phyloP scores from a whole-genome alignment of 2,329 filamentous ascomycete genomes.

The Penicillium sp. region DNA sequence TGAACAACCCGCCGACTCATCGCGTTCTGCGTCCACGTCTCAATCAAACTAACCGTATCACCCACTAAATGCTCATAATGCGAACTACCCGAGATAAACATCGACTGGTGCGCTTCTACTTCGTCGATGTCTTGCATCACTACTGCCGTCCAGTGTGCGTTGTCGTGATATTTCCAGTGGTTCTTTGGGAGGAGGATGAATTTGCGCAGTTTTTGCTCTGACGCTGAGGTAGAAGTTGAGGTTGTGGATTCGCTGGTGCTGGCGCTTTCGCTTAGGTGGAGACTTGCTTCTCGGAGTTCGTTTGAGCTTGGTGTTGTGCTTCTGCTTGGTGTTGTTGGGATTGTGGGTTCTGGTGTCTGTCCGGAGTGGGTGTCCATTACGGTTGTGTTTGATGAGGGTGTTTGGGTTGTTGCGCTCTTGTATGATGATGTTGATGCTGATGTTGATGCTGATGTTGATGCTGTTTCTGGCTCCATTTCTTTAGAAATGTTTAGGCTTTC shows the following conservation, averaged over 20 bases:
- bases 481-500: slow-evolving; percentile 10
- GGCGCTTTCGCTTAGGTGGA: neutral
- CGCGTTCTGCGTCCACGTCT: slow-evolving; percentile 63
- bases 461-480: neutral
- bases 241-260: slow-evolving; percentile 12
- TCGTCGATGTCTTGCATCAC: slow-evolving; percentile 85
- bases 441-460: neutral
- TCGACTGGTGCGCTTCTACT: slow-evolving; percentile 79
- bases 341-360: neutral
- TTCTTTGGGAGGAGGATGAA: slow-evolving; percentile 76
- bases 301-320: no score
- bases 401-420: neutral
- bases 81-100: slow-evolving; percentile 71
- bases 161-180: slow-evolving; percentile 59
- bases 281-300: neutral
- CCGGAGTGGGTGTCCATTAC: neutral
- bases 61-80: slow-evolving; percentile 79
- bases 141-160: slow-evolving; percentile 76
- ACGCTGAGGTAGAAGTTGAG: slow-evolving; percentile 7
- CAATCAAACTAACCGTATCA: slow-evolving; percentile 69
- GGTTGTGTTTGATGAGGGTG: neutral
- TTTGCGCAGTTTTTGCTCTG: slow-evolving; percentile 63
- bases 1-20: slow-evolving; percentile 19
- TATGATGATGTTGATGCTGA: neutral
- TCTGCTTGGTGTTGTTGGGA: neutral